Base-by-base conservation (phyloP, 2,329 filamentous ascomycete genomes). In the Gnomoniopsis smithogilvyi region DNA sequence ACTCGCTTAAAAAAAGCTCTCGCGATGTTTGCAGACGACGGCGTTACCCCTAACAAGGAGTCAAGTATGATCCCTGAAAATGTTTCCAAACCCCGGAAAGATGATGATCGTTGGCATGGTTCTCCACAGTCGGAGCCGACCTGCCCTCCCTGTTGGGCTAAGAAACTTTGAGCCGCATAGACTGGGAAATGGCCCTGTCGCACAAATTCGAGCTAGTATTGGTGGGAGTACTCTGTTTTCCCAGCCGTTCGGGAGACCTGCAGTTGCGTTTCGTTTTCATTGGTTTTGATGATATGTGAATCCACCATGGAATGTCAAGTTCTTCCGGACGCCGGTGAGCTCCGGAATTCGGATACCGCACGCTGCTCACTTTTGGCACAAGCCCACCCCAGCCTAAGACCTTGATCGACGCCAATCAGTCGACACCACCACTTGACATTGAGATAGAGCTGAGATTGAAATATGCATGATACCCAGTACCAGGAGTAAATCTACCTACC, bases 211-310 rank as follows among this genome's bases (percentile, higher is more conserved):
- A 19, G 24, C 49, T 43, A 47, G 41, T 7, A 61, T 61, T 58
- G 59, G 59, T 61, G 59, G 59, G 51, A 58, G 41, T 54, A 21
- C 30, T 33, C 50, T n/a, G n/a, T 52, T 21, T 46, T 34, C 34
- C 48, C 26, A 46, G 58, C 26, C 58, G 59, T 54, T 49, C 53
- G 59, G 54, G 58, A 61, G 54, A 49, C 24, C 43, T 52, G 51
- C 45, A 36, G 59, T 61, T 54, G 54, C 52, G 59, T 61, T 61
- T 58, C 50, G 26, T 30, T 30, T 30, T 8, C 8, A 30, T 30
- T 30, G 26, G 26, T 30, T 30, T 30, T n/a, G n/a, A n/a, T n/a
- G 26, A 30, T 8, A 30, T 30, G 26, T 8, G 8, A 30, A 30
- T 4, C 4, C 26, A 30, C 26, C 8, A 30, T 8, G 26, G 26